Evolutionary conservation across 176 grass and related monocot species (phyloP), one percentile per base, ranked within the genome.

Genomic region (Aegilops tauschii): DNA sequence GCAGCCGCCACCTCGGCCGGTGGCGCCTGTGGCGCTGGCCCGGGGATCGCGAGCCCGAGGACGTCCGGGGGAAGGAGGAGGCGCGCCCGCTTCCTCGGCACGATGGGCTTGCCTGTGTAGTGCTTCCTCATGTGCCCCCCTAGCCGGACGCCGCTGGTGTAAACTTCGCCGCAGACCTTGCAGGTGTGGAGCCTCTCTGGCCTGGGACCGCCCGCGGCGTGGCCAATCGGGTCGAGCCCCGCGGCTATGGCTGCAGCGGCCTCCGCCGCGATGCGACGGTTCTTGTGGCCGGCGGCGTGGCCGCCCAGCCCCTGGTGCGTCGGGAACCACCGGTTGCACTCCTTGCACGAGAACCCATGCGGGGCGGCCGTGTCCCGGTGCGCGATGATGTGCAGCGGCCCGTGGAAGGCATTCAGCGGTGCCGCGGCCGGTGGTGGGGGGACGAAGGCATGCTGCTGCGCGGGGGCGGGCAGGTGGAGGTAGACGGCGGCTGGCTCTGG

Each of bases 111-210:
- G 16, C 85, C 85, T 0, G 0, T 21, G 36, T 85, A 88, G 77
- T 91, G 90, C 39, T 21, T 77, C 63, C 90, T 84, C 86, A 81
- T 91, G 70, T 91, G 90, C 12, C 90, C 90, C 5, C 90, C 90
- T 13, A 91, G 86, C 5, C 61, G 17, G 12, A 88, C 82, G 12
- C 86, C 90, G 0, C 37, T 77, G 3, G 0, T 0, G 86, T 42
- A 91, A n/a, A 20, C 81, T 3, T 12, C 14, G 62, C 7, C 6
- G 82, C 89, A 91, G 47, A 20, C 1, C 21, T 37, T 18, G 82
- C 90, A 91, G 18, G 0, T 1, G 78, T 88, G 82, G 32, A 0
- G 3, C 82, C 1, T 28, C 78, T 3, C 30, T 63, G 52, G 30
- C 40, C 5, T 65, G 39, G 7, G 18, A 23, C 14, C 32, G 36